Evolutionary conservation across 257 asterid species (phyloP).

Genomic region (Echites panduratus): DNA sequence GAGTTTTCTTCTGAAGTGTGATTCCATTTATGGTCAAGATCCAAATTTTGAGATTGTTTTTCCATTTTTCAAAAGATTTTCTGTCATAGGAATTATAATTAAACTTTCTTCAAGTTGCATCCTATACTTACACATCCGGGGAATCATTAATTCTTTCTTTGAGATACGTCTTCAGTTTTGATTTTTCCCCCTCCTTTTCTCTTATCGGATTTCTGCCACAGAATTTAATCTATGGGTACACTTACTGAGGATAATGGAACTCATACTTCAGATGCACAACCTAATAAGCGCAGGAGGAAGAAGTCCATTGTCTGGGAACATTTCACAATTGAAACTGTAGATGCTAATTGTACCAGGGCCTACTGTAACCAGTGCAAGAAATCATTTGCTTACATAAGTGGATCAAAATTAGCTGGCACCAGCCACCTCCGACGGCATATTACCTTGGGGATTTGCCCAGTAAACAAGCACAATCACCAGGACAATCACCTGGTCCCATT

Average conservation of each 20-base stretch:
- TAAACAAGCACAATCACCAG: conserved; percentile 28
- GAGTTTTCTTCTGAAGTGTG: background rate
- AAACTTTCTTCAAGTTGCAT: background rate
- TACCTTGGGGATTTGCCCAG: conserved; percentile 70
- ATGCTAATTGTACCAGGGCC: conserved; percentile 56
- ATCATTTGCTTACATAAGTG: conserved; percentile 75
- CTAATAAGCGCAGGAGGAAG: conserved; percentile 60
- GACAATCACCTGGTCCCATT: conserved; percentile 29
- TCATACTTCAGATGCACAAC: conserved; percentile 44
- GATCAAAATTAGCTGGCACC: conserved; percentile 76
- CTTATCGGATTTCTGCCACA: conserved; percentile 11
- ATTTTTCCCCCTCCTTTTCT: background rate
- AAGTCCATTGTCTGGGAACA: conserved; percentile 89
- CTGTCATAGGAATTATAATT: background rate
- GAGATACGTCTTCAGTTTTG: background rate
- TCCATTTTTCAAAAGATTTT: background rate
- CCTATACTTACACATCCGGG: background rate
- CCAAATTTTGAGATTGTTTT: too few relatives aligned
- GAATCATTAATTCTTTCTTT: background rate
- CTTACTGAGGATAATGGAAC: conserved; percentile 22
- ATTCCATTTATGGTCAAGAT: background rate
- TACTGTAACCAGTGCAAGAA: conserved; percentile 78
- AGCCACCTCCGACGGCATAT: conserved; percentile 91
- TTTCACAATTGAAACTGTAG: conserved; percentile 49
- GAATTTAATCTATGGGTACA: conserved; percentile 40